These are phyloP conservation scores for Stipa capillata DNA, from an alignment of 176 grass and related monocot genomes.

Conservation along the genomic window DNA sequence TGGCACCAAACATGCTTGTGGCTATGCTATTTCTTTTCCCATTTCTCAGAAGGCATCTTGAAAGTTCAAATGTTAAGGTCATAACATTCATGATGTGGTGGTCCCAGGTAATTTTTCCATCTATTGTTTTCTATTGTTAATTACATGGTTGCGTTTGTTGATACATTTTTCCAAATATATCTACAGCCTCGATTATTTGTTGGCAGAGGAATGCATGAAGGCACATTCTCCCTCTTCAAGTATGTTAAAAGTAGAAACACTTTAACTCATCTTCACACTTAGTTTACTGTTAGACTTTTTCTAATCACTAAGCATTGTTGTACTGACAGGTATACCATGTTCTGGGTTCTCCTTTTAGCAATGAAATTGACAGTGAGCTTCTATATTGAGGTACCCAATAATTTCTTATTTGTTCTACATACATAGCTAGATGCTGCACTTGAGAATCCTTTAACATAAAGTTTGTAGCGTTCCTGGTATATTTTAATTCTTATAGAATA, in stretches of 20 bases:
- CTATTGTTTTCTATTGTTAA: slow-evolving; percentile 9
- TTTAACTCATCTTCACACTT: slow-evolving; percentile 10
- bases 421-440: too few species aligned
- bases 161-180: slow-evolving; percentile 19
- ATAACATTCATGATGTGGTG: slow-evolving; percentile 98
- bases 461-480: too few species aligned
- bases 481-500: too few species aligned
- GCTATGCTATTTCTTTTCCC: slow-evolving; percentile 92
- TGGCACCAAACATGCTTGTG: slow-evolving; percentile 87
- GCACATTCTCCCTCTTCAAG: slow-evolving; percentile 97
- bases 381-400: slow-evolving; percentile 86
- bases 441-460: too few species aligned
- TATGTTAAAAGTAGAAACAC: slow-evolving; percentile 31
- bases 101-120: slow-evolving; percentile 80
- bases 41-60: slow-evolving; percentile 69
- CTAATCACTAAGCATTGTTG: slow-evolving; percentile 7
- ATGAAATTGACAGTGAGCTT: slow-evolving; percentile 90
- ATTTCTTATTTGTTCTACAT: too few species aligned
- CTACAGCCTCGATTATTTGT: slow-evolving; percentile 93
- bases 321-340: slow-evolving; percentile 80
- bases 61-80: slow-evolving; percentile 78
- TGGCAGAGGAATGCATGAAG: slow-evolving; percentile 99
- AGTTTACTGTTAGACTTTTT: slow-evolving; percentile 6
- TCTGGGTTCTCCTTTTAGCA: slow-evolving; percentile 89
- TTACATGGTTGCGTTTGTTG: neutral